A percentile compares a stretch with the other conserved stretches of the same genome.
Evolutionary conservation across 2,329 filamentous ascomycete species (phyloP).

Genomic region (Trichocomaceae sp.): DNA sequence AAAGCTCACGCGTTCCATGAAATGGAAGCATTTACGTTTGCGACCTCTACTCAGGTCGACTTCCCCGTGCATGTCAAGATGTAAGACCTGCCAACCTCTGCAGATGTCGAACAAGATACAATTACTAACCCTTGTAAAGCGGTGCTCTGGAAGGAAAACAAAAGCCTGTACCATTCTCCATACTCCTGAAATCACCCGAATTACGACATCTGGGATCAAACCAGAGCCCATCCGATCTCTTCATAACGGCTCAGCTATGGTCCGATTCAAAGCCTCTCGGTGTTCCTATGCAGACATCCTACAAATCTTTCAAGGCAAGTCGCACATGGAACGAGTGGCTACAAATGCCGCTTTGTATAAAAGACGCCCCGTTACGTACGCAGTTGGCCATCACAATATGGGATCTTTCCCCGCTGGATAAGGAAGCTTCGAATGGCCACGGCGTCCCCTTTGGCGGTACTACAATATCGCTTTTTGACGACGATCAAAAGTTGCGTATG

Average conservation of each 20-base stretch:
- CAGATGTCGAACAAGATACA: slow-evolving; percentile 5
- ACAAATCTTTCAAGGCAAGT: slow-evolving; percentile 75
- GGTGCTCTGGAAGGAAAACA: slow-evolving; percentile 73
- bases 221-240: slow-evolving; percentile 80
- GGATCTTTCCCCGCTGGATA: slow-evolving; percentile 80
- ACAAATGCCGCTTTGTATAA: slow-evolving; percentile 75
- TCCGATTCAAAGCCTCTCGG: slow-evolving; percentile 92
- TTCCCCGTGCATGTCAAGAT: slow-evolving; percentile 61
- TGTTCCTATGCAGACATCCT: slow-evolving; percentile 84
- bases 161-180: slow-evolving; percentile 67
- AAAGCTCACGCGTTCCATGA: neutral
- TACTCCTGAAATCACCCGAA: slow-evolving; percentile 69
- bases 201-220: slow-evolving; percentile 84
- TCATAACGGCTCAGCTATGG: slow-evolving; percentile 89
- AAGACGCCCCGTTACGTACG: slow-evolving; percentile 71
- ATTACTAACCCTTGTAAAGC: slow-evolving; percentile 40
- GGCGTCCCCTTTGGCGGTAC: slow-evolving; percentile 90
- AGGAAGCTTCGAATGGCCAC: slow-evolving; percentile 63
- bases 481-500: slow-evolving; percentile 83
- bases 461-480: slow-evolving; percentile 84
- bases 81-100: slow-evolving; percentile 31
- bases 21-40: slow-evolving; percentile 97
- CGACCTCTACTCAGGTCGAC: slow-evolving; percentile 75
- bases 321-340: slow-evolving; percentile 93
- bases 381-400: slow-evolving; percentile 89